Percentiles rank a stretch among this genome's conserved stretches.
phyloP scores from a whole-genome alignment of 371 early-diverging fungal genomes.

The Haplosporangium sp. region DNA sequence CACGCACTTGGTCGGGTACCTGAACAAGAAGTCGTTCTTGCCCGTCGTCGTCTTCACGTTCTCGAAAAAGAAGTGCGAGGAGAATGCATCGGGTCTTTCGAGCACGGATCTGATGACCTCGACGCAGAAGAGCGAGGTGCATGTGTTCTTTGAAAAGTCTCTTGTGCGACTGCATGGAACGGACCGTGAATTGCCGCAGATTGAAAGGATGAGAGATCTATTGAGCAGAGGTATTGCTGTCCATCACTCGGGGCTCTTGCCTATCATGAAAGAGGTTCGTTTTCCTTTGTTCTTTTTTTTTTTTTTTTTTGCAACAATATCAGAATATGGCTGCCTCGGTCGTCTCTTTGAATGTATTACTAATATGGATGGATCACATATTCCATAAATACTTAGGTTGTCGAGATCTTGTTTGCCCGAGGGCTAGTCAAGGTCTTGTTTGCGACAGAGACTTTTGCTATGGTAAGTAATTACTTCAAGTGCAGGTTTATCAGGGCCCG shows the following conservation, averaged over 20 bases:
- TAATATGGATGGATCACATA: constrained; percentile 58
- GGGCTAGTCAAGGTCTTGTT: constrained; percentile 94
- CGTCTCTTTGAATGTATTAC: not conserved
- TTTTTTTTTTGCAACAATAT: not conserved
- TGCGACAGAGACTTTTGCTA: constrained; percentile 97
- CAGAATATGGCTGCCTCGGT: not conserved
- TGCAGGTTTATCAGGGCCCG: not conserved
- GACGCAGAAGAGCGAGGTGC: constrained; percentile 88
- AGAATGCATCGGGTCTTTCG: constrained; percentile 83
- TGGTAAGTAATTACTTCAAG: constrained; percentile 58
- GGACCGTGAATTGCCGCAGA: constrained; percentile 93
- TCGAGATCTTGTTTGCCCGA: constrained; percentile 96
- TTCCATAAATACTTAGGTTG: constrained; percentile 32
- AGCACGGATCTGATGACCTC: constrained; percentile 83
- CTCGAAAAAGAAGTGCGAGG: constrained; percentile 97
- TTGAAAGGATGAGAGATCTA: constrained; percentile 85
- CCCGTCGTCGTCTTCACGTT: constrained; percentile 99
- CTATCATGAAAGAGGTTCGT: constrained; percentile 95
- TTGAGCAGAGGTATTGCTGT: constrained; percentile 96
- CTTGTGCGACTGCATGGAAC: constrained; percentile 79
- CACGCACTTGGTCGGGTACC: constrained; percentile 79
- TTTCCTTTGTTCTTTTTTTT: not conserved
- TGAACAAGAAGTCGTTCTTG: constrained; percentile 81
- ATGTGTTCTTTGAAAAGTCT: constrained; percentile 85
- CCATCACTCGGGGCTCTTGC: constrained; percentile 98